Percentiles rank a stretch among this genome's conserved stretches.
These are phyloP conservation scores for Auxenochlorella pyrenoidosa DNA, from an alignment of 139 green algal genomes.

Conservation along the genomic window DNA sequence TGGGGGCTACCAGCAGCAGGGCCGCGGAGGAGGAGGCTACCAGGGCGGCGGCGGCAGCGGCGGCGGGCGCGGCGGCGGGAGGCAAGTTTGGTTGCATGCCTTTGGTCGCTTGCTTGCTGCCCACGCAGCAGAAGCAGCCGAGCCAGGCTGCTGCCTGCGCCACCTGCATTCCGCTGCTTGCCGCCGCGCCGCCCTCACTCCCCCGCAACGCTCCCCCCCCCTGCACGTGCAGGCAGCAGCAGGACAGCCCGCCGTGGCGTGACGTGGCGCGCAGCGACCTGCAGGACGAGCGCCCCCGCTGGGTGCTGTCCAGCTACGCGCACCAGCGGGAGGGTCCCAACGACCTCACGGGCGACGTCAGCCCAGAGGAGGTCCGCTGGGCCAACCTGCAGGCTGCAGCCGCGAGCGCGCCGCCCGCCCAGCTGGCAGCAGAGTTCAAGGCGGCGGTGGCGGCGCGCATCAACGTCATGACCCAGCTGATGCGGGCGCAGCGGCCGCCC, in stretches of 20 bases:
- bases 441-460: constrained; percentile 29
- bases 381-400: constrained; percentile 34
- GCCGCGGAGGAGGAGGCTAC: neutral
- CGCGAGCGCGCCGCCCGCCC: neutral
- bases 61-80: neutral
- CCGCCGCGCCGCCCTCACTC: neutral
- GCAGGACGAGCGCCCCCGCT: constrained; percentile 52
- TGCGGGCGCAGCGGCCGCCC: constrained; percentile 22
- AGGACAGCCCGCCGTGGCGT: constrained; percentile 26
- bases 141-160: too few relatives aligned
- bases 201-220: neutral
- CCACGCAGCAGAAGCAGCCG: neutral
- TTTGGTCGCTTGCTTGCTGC: neutral
- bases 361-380: constrained; percentile 57
- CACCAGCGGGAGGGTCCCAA: constrained; percentile 55
- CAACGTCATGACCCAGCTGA: constrained; percentile 38
- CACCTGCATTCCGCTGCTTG: too few relatives aligned
- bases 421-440: constrained; percentile 44
- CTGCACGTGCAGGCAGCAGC: neutral
- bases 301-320: constrained; percentile 64
- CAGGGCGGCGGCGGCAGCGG: neutral
- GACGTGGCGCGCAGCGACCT: constrained; percentile 53
- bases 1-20: neutral
- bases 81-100: neutral
- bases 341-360: constrained; percentile 64